A percentile compares a stretch with the other conserved stretches of the same genome.
Conservation (phyloP, 169 alveolate genomes). For the Neospora caninum region DNA sequence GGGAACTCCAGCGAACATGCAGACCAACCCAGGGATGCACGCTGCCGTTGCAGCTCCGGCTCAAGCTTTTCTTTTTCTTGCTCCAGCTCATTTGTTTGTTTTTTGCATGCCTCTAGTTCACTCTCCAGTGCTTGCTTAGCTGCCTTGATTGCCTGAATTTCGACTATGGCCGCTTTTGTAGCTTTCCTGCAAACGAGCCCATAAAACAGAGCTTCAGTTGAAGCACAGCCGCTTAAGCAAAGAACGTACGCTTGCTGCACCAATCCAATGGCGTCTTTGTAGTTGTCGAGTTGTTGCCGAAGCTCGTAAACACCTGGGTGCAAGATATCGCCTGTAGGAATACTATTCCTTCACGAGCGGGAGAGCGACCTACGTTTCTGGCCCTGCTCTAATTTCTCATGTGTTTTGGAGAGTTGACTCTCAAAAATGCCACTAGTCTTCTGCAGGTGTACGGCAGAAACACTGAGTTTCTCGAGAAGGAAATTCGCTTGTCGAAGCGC, state of each 20-base stretch:
- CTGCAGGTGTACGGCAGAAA: slow-evolving; percentile 5
- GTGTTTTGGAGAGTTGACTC: neutral
- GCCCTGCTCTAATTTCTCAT: neutral
- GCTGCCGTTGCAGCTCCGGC: slow-evolving; percentile 13
- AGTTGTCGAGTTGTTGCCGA: neutral
- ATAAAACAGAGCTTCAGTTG: neutral
- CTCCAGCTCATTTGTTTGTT: neutral
- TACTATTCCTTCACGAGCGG: neutral
- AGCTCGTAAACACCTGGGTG: neutral
- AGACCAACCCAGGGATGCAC: neutral
- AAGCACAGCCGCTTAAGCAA: neutral
- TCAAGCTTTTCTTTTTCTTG: neutral
- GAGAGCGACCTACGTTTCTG: neutral
- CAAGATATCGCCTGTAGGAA: neutral
- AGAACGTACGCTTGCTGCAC: neutral
- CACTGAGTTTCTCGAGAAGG: slow-evolving; percentile 8
- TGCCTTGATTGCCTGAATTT: neutral
- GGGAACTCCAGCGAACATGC: neutral
- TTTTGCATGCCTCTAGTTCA: neutral
- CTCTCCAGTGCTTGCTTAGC: neutral
- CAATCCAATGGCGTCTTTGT: neutral
- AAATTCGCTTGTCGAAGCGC: neutral
- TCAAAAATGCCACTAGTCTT: neutral
- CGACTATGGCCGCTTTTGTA: neutral
- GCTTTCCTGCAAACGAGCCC: neutral